A percentile compares a stretch with the other conserved stretches of the same genome.
Conservation (phyloP, 2,329 filamentous ascomycete species). For the Phialocephala subalpina region DNA sequence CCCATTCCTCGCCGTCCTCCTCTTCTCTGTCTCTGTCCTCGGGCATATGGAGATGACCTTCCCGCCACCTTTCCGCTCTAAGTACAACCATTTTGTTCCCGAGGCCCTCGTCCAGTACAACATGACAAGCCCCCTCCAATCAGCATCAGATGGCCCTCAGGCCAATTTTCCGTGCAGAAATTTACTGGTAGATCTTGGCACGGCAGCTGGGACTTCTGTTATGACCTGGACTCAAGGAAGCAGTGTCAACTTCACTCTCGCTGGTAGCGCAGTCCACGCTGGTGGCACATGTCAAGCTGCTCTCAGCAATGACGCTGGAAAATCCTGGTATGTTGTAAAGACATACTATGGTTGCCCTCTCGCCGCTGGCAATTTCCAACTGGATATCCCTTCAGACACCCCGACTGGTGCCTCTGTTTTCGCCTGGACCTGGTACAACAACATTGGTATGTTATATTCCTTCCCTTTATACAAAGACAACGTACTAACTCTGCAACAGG, state of each 20-base stretch:
- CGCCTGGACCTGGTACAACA: slow-evolving; percentile 59
- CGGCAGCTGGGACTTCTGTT: slow-evolving; percentile 46
- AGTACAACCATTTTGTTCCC: slow-evolving; percentile 23
- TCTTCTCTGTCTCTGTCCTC: slow-evolving; percentile 17
- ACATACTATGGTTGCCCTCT: slow-evolving; percentile 49
- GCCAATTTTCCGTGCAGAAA: slow-evolving; percentile 36
- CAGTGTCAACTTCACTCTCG: slow-evolving; percentile 60
- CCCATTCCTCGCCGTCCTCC: slow-evolving; percentile 13
- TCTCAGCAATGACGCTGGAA: slow-evolving; percentile 65
- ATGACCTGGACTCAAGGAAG: slow-evolving; percentile 59
- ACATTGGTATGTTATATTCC: slow-evolving; percentile 48
- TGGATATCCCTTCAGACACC: slow-evolving; percentile 41
- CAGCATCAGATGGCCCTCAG: slow-evolving; percentile 10
- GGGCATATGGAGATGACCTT: slow-evolving; percentile 36
- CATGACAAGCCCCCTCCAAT: slow-evolving; percentile 17
- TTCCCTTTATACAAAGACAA: too few relatives aligned
- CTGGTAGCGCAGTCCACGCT: slow-evolving; percentile 41
- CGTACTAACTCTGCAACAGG: too few relatives aligned
- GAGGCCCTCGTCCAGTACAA: slow-evolving; percentile 16
- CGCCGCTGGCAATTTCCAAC: slow-evolving; percentile 33
- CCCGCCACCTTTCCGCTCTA: slow-evolving; percentile 19
- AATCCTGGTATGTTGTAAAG: slow-evolving; percentile 66
- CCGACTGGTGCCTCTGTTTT: slow-evolving; percentile 37
- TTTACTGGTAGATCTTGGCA: slow-evolving; percentile 28
- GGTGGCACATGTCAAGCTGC: slow-evolving; percentile 69